Evolutionary conservation across 2,329 filamentous ascomycete genomes (phyloP), one percentile per base, ranked within the genome.

Genomic region (Acephala macrosclerotiorum): DNA sequence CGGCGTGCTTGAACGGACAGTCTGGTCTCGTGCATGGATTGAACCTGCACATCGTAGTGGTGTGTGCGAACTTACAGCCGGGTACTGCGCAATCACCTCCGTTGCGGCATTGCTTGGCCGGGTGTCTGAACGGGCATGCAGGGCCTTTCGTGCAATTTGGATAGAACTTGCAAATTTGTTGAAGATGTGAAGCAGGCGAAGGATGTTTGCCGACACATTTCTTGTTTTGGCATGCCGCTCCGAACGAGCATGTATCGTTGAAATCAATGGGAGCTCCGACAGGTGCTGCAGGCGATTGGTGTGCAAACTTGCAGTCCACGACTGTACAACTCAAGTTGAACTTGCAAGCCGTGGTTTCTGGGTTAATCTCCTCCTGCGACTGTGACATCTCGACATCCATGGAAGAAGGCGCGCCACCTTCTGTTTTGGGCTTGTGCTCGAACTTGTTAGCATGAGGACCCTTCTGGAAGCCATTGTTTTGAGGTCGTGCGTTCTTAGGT

Each of bases 151-250:
- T 91, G 83, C 94, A 97, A 80, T 96, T 93, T 65, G 94, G 93
- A 78, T 88, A 97, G 84, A 94, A 97, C 76, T 91, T 93, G 87
- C 94, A 97, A 75, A 96, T 90, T 77, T 92, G 89, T 77, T 96
- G 91, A 66, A 89, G 86, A 80, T 97, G 91, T 72, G 91, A 87
- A 6, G 95, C 94, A 1, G 96, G 96, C 7, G 94, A 97, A 2
- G 96, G 96, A 78, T 99, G 96, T 66, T 93, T 92, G 35, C 87
- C 94, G 9, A 91, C 92, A 76, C 96, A 99, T 81, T 98, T 98
- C 74, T 88, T 86, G 83, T 98, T 99, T 81, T 96, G 97, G 87
- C 96, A 99, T 9, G 94, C 94, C 1, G 89, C 93, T 22, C 94
- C 95, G 73, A 92, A 98, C 20, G 86, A 86, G 81, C 96, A 99